These are phyloP conservation scores for Knoxia roxburghii DNA, from an alignment of 257 asterid species.

Conservation along the genomic window DNA sequence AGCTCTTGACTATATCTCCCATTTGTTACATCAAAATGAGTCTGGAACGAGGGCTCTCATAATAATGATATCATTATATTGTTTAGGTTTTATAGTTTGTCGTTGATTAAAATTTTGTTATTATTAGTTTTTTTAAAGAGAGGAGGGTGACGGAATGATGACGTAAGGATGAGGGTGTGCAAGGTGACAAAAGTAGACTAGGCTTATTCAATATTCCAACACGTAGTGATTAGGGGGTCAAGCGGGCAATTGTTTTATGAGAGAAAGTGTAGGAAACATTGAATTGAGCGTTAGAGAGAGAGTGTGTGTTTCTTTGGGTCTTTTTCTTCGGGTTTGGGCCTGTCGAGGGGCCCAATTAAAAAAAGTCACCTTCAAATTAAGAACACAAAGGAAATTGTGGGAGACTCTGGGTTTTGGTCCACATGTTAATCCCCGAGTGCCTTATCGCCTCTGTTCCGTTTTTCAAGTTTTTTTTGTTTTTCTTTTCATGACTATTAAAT, in stretches of 20 bases:
- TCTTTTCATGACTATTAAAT: too few relatives aligned
- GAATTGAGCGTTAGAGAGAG: too few relatives aligned
- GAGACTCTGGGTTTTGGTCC: conserved; percentile 4
- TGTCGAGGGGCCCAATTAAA: too few relatives aligned
- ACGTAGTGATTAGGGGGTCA: conserved; percentile 23
- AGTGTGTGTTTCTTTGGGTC: conserved; percentile 18
- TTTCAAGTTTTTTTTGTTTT: not conserved
- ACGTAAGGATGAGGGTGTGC: conserved; percentile 28
- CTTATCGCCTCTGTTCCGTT: not conserved
- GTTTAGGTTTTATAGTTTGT: too few relatives aligned
- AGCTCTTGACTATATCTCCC: too few relatives aligned
- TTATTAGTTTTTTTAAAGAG: too few relatives aligned
- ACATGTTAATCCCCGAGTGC: conserved; percentile 2
- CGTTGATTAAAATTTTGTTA: too few relatives aligned
- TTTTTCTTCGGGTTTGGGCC: too few relatives aligned
- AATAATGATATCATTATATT: too few relatives aligned
- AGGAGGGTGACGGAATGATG: conserved; percentile 29
- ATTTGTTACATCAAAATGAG: too few relatives aligned
- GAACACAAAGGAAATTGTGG: not conserved
- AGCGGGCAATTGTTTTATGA: not conserved
- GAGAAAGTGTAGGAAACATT: too few relatives aligned
- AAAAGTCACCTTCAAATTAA: conserved; percentile 11
- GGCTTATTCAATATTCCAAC: conserved; percentile 13
- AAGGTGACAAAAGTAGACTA: conserved; percentile 42
- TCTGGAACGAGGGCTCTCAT: too few relatives aligned